Base-by-base conservation (phyloP, 176 grass and related monocot genomes). In the Oryza meyeriana region DNA sequence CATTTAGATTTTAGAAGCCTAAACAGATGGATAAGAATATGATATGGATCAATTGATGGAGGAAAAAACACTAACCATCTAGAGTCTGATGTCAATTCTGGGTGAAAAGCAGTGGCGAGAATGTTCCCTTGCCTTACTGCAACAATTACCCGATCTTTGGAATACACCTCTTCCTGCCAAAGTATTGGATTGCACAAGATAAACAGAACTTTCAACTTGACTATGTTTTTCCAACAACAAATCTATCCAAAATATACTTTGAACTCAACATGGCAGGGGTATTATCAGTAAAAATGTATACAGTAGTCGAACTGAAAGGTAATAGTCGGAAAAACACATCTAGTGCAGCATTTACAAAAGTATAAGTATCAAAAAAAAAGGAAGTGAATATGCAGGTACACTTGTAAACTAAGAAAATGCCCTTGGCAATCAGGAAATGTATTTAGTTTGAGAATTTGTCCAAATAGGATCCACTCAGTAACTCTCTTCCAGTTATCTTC, bases 71-170 rank as follows among this genome's bases (percentile, higher is more conserved):
- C 66, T 91, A 73, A 98, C 95, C 95, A 98, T 91, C 95, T 90
- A 27, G 86, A 91, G 29, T 98, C 95, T 42, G 92, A 95, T 68
- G 95, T 98, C 69, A 98, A 82, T 69, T 98, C 95, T 76, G 95
- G 92, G 61, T 98, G 95, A 73, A 98, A 98, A 47, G 92, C 93
- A n/a, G 96, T 99, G 28, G 85, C 96, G 0, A 99, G 93, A 65
- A 99, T 88, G 78, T 94, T 92, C 72, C 91, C 77, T 85, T 99
- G 96, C 61, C 90, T 83, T 58, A 99, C 91, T 55, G 96, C 96
- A 68, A 95, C 96, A 74, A 95, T 92, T 36, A 99, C 93, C 1
- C 83, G 72, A 25, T 99, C 93, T 25, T 85, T 87, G 4, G 85
- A 88, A 76, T 89, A 94, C 71, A 93, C 83, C 84, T 33, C 80